Conservation (phyloP, 2,329 filamentous ascomycete species). For the Lomentospora prolificans region DNA sequence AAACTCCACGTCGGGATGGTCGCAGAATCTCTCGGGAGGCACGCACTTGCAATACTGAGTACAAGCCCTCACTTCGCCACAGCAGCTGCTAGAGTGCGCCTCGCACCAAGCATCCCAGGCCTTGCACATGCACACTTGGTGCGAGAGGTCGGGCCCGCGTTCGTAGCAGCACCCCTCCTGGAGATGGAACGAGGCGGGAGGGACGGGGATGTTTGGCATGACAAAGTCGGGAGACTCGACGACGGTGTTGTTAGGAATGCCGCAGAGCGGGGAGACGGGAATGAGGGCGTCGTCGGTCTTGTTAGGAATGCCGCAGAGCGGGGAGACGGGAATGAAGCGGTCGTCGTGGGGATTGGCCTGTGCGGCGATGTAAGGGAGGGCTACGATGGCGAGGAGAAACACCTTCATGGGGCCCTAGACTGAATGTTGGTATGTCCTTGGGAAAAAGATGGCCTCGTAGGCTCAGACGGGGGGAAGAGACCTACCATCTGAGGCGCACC, state of each 20-base stretch:
- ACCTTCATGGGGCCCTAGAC: too few species aligned
- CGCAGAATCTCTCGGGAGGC: not conserved
- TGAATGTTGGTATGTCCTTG: too few species aligned
- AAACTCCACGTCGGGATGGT: not conserved
- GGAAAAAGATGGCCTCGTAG: too few species aligned
- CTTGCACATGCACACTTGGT: slow-evolving; percentile 1
- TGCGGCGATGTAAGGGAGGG: too few species aligned
- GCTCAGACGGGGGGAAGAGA: too few species aligned
- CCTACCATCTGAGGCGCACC: too few species aligned
- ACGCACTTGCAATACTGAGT: slow-evolving; percentile 4
- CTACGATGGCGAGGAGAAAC: not conserved
- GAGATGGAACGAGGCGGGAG: not conserved
- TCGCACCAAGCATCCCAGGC: slow-evolving; percentile 5
- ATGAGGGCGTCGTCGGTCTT: not conserved
- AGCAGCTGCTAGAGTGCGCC: slow-evolving; percentile 2
- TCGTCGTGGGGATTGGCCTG: too few species aligned
- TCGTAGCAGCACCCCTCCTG: slow-evolving; percentile 1
- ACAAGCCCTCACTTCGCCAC: not conserved
- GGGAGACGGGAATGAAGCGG: not conserved
- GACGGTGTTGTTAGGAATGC: not conserved
- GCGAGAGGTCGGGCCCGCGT: not conserved
- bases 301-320: not conserved
- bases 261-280: not conserved
- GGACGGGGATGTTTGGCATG: not conserved
- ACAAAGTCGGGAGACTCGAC: not conserved